Percentiles rank a stretch among this genome's conserved stretches.
Conservation (phyloP, 768 basidiomycete species). For the Lentinula guzmanii region DNA sequence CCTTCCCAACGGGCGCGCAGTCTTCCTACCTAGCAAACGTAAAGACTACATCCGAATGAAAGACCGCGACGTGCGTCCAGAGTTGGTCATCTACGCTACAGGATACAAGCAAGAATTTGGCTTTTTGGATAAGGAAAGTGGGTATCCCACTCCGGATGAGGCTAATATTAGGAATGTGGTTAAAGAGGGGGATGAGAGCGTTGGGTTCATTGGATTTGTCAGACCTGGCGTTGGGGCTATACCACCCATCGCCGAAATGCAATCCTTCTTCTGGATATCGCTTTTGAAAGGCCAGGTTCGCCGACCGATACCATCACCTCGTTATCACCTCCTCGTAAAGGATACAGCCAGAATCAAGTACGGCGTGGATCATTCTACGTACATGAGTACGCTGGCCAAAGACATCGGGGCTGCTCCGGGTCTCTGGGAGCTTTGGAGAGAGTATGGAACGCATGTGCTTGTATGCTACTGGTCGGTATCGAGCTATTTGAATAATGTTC, state of each 20-base stretch:
- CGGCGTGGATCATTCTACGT: conserved; percentile 52
- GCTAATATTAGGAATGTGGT: conserved; percentile 39
- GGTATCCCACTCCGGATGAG: conserved; percentile 34
- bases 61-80: conserved; percentile 33
- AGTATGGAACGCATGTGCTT: conserved; percentile 44
- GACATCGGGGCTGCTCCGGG: conserved; percentile 52
- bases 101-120: conserved; percentile 41
- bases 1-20: conserved; percentile 31
- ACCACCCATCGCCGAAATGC: conserved; percentile 56
- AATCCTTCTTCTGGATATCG: conserved; percentile 52
- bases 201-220: conserved; percentile 54
- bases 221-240: conserved; percentile 56
- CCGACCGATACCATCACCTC: conserved; percentile 35
- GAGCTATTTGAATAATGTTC: not conserved
- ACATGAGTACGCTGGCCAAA: conserved; percentile 50
- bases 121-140: conserved; percentile 29
- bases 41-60: conserved; percentile 39
- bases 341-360: conserved; percentile 50
- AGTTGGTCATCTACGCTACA: conserved; percentile 44
- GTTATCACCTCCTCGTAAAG: conserved; percentile 49
- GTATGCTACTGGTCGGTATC: conserved; percentile 46
- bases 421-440: conserved; percentile 37
- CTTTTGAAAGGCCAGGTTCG: conserved; percentile 36
- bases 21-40: conserved; percentile 35
- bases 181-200: conserved; percentile 33